Base-by-base conservation (phyloP, 2,329 filamentous ascomycete species). In the Sporothrix curviconia region DNA sequence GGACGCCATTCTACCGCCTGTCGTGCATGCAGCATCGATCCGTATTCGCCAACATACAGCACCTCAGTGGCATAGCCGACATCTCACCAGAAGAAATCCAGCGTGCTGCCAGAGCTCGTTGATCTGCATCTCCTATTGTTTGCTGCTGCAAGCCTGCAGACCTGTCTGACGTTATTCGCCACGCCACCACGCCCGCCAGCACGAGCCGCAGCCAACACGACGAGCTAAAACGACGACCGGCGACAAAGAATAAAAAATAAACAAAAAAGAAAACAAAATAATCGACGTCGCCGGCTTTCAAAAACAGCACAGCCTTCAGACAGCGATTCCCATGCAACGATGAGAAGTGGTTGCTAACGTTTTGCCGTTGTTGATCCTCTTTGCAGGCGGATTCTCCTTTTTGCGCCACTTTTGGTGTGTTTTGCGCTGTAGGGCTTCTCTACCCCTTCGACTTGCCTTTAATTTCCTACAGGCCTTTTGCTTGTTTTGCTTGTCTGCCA, bases 391-490 rank as follows among this genome's bases (percentile, higher is more conserved):
- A 24, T 19, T 51, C 24, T 7, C 22, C n/a, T n/a, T 19, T 51
- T 28, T 30, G 39, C 50, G 50, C 50, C 50, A 43, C 50, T 56
- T 56, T 56, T 43, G 32, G 36, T 19, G 50, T 42, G 37, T 44
- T 54, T 43, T 51, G 55, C 55, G 37, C 36, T 56, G 55, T 12
- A 34, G 24, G 36, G 49, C 25, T 53, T 30, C 40, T 22, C 14
- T 24, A 34, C n/a, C 52, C 56, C 50, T 17, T 58, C 42, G 30
- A 39, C 39, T 53, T 44, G 43, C 51, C 51, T 51, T 55, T 55
- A 55, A 59, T 55, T 51, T 59, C 51, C 57, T 55, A 17, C 39
- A 17, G 52, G 50, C 25, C 57, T 30, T 49, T 30, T 50, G 19
- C 43, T 57, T 43, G 24, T 32, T 52, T 46, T 46, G 34, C 32